These are phyloP conservation scores for Paraphoma chrysanthemicola DNA, from an alignment of 2,329 filamentous ascomycete genomes.

Conservation along the genomic window DNA sequence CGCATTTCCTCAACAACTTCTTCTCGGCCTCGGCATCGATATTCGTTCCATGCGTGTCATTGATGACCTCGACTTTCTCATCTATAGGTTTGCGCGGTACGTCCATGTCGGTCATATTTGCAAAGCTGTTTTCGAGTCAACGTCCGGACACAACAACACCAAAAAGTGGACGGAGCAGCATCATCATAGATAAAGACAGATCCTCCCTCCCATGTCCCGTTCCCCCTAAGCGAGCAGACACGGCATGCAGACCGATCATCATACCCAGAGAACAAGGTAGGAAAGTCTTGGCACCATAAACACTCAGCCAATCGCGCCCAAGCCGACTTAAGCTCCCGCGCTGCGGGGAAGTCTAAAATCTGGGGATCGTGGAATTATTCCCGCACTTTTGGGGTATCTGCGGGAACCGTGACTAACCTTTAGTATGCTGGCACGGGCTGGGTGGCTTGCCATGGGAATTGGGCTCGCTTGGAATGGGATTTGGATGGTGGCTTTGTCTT, in stretches of 20 bases:
- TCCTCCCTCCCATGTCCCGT: background rate
- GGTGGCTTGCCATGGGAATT: too few relatives aligned
- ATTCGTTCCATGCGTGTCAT: slow-evolving; percentile 29
- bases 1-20: slow-evolving; percentile 57
- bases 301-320: background rate
- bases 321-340: background rate
- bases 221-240: background rate
- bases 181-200: background rate
- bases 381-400: background rate
- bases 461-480: slow-evolving; percentile 1
- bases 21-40: slow-evolving; percentile 51
- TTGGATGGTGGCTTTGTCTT: background rate
- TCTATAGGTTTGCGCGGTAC: slow-evolving; percentile 9
- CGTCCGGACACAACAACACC: background rate
- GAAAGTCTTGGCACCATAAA: background rate
- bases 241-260: background rate
- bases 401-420: background rate
- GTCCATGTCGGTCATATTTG: slow-evolving; percentile 20
- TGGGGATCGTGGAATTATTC: slow-evolving; percentile 8
- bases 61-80: slow-evolving; percentile 34
- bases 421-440: background rate
- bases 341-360: slow-evolving; percentile 9
- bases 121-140: background rate
- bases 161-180: background rate
- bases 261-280: background rate